A percentile compares a stretch with the other conserved stretches of the same genome.
These are phyloP conservation scores for Calocybe gangraenosa DNA, from an alignment of 768 basidiomycete genomes.

Conservation along the genomic window DNA sequence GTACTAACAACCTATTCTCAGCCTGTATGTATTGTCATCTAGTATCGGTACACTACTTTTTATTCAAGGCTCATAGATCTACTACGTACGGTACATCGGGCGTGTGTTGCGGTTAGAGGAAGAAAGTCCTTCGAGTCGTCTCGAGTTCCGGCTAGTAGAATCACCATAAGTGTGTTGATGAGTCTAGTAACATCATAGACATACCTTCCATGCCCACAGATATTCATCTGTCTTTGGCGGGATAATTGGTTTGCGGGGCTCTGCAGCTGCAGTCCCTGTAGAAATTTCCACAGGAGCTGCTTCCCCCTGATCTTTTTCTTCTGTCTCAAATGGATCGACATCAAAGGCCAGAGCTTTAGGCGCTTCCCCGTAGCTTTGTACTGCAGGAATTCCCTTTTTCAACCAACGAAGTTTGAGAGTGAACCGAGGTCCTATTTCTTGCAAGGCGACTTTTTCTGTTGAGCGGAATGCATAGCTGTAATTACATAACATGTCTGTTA, in stretches of 20 bases:
- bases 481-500: neutral
- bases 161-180: slow-evolving; percentile 2
- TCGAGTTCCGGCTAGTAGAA: slow-evolving; percentile 81
- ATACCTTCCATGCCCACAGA: slow-evolving; percentile 89
- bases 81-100: too few relatives aligned
- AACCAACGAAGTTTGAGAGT: slow-evolving; percentile 91
- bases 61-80: too few relatives aligned
- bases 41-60: too few relatives aligned
- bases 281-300: slow-evolving; percentile 14
- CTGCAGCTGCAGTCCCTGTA: slow-evolving; percentile 17
- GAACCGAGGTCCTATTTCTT: slow-evolving; percentile 97
- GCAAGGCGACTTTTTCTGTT: slow-evolving; percentile 84
- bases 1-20: neutral
- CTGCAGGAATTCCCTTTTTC: slow-evolving; percentile 83
- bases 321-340: slow-evolving; percentile 31
- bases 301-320: slow-evolving; percentile 23
- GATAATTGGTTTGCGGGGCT: slow-evolving; percentile 28
- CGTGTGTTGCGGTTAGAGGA: too few relatives aligned
- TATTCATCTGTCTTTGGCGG: slow-evolving; percentile 74
- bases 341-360: slow-evolving; percentile 55
- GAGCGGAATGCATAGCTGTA: slow-evolving; percentile 92
- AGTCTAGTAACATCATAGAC: slow-evolving; percentile 18
- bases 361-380: slow-evolving; percentile 63
- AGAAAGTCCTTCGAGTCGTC: slow-evolving; percentile 86
- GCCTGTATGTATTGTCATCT: too few relatives aligned